A percentile compares a stretch with the other conserved stretches of the same genome.
Evolutionary conservation across 768 basidiomycete genomes (phyloP).

Genomic region (Phylloporus sp.): DNA sequence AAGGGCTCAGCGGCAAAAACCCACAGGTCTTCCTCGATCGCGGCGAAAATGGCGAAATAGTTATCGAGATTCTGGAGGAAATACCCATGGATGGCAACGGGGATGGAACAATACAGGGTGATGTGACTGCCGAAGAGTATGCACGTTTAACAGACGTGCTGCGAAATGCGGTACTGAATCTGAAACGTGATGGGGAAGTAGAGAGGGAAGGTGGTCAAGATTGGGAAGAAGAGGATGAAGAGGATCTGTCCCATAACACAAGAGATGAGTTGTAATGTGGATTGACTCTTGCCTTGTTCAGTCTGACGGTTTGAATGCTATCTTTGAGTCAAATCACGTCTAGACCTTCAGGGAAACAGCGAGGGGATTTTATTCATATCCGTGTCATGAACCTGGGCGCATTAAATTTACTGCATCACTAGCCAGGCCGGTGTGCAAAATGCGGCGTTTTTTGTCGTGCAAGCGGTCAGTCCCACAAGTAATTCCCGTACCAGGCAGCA

Average conservation of each 20-base stretch:
- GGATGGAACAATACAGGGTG: slow-evolving; percentile 18
- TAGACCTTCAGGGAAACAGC: slow-evolving; percentile 4
- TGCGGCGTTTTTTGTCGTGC: slow-evolving; percentile 7
- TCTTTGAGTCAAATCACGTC: slow-evolving; percentile 3
- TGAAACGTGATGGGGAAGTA: slow-evolving; percentile 34
- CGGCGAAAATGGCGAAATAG: slow-evolving; percentile 36
- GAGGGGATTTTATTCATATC: slow-evolving; percentile 19
- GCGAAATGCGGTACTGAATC: slow-evolving; percentile 49
- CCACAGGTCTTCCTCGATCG: slow-evolving; percentile 40
- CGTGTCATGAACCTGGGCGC: slow-evolving; percentile 19
- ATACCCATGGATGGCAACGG: slow-evolving; percentile 32
- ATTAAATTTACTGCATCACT: slow-evolving; percentile 11
- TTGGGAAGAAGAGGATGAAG: slow-evolving; percentile 30
- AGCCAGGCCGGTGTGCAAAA: slow-evolving; percentile 5
- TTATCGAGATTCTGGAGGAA: slow-evolving; percentile 45
- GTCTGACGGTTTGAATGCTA: slow-evolving; percentile 17
- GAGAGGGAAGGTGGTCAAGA: slow-evolving; percentile 16
- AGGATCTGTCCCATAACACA: slow-evolving; percentile 27
- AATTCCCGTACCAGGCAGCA: slow-evolving; percentile 17
- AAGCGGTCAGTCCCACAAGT: slow-evolving; percentile 9
- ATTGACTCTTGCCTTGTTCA: slow-evolving; percentile 15
- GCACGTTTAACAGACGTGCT: slow-evolving; percentile 47
- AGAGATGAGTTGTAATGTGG: slow-evolving; percentile 32
- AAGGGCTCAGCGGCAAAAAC: slow-evolving; percentile 26
- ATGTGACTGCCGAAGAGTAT: slow-evolving; percentile 36